phyloP scores from a whole-genome alignment of 495 filamentous ascomycete genomes.

The Neurospora sp. region DNA sequence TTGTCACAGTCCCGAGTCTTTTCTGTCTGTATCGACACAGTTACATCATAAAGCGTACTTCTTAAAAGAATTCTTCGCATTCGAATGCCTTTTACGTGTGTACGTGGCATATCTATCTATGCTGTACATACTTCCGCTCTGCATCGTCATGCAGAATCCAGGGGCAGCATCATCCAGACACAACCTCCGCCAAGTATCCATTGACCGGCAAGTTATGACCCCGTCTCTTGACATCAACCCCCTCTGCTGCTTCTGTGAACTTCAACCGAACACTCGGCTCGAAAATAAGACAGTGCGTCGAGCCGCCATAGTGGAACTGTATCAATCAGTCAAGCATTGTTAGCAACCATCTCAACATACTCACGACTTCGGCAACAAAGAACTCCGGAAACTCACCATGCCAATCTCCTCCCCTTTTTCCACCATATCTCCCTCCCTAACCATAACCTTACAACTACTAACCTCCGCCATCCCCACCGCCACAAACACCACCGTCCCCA shows the following conservation, averaged over 20 bases:
- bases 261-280: background rate
- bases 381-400: background rate
- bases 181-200: background rate
- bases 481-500: background rate
- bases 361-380: background rate
- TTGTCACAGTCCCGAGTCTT: background rate
- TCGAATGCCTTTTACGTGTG: background rate
- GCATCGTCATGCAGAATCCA: background rate
- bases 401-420: background rate
- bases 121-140: background rate
- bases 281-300: background rate
- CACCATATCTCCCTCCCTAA: background rate
- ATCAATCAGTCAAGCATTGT: background rate
- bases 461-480: background rate
- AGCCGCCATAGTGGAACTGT: background rate
- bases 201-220: background rate
- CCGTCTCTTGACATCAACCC: background rate
- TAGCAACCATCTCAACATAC: background rate
- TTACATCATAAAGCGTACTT: background rate
- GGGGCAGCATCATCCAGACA: background rate
- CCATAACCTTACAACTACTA: background rate
- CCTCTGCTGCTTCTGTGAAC: background rate
- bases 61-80: background rate
- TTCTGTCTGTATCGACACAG: background rate
- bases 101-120: background rate